Base-by-base conservation (phyloP, 345 rosid genomes). In the Pugionium dolabratum region DNA sequence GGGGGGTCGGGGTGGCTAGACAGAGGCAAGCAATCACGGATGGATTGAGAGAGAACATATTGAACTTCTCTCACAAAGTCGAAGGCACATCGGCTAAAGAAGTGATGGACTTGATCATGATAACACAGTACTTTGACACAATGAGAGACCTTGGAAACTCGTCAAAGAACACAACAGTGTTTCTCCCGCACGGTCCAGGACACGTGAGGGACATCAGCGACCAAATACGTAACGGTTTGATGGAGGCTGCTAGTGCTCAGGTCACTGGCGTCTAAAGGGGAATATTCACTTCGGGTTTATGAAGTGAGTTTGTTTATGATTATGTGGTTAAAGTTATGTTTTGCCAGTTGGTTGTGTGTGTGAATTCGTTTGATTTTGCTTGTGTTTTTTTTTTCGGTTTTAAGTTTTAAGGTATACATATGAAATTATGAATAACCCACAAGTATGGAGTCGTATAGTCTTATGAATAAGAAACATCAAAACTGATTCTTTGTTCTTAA, bases 21-120 rank as follows among this genome's bases (percentile, higher is more conserved):
- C 99, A 95, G 81, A 82, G 99, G 70, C 98, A 95, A 82, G 99
- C 98, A 34, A 95, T 95, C 55, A 89, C 96, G 0, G 98, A 95
- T 52, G 99, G 99, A 6, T 50, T 95, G 74, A 87, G 96, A 48
- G 98, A 95, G 79, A 95, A 95, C 90, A 95, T 95, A 59, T 62
- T 91, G 74, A 84, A 87, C 69, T 95, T 95, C 79, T 95, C 99
- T 59, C 80, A 83, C 75, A 87, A 91, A 80, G 98, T 95, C 39
- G 83, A 78, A 71, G 99, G 99, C 44, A 70, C 98, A 66, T 82
- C 96, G 2, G 84, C 96, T 8, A 91, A 91, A 85, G 98, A 95
- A 66, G 91, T 95, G 45, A 89, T 95, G 98, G 98, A 95, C 76
- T 85, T 95, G 59, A 91, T 95, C 62, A 91, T 91, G 99, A 78